Evolutionary conservation across 2,329 filamentous ascomycete species (phyloP), one percentile per base, ranked within the genome.

Genomic region (Stachybotrys echinatus): DNA sequence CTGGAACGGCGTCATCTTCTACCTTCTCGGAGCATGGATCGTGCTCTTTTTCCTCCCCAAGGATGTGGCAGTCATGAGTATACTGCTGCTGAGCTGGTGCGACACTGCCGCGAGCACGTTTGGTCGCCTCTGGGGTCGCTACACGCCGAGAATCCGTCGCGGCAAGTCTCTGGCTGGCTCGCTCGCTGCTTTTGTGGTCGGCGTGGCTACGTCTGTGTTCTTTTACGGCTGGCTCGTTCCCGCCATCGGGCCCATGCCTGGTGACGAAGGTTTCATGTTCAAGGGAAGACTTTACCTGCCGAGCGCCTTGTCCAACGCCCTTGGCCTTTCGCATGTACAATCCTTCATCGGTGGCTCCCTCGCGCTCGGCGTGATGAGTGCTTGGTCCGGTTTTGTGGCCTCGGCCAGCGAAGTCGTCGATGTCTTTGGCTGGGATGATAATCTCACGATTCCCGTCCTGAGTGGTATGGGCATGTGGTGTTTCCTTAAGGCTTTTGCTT

Each of bases 1-100:
- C 47, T 99, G 90, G 78, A 99, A 99, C 66, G 94, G 94, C 48
- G 92, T 97, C 58, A 95, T 99, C 57, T 96, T 89, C 76, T 99
- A 97, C 70, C 82, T 99, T 10, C 80, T 96, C 7, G 94, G 94
- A 50, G 86, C 91, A 23, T 96, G 91, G 84, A 78, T 85, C 27
- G 90, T 92, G 17, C 81, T 97, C 57, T 83, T 83, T 58, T 90
- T 89, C 66, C 90, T 95, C 67, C 90, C 92, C 55, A 99, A 97
- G 72, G 94, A 99, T 61, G 81, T 99, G 21, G 91, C 87, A 7
- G 87, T 95, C 45, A 87, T 97, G 75, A 85, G 88, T 53, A 87
- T 97, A 42, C 75, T 99, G 61, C 80, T 99, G 39, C 81, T 99
- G 21, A 95, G 89, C 64, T 99, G 94, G 94, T 99, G 94, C 70